Evolutionary conservation across 2,329 filamentous ascomycete genomes (phyloP).

Genomic region (Ophiosphaerella korrae): DNA sequence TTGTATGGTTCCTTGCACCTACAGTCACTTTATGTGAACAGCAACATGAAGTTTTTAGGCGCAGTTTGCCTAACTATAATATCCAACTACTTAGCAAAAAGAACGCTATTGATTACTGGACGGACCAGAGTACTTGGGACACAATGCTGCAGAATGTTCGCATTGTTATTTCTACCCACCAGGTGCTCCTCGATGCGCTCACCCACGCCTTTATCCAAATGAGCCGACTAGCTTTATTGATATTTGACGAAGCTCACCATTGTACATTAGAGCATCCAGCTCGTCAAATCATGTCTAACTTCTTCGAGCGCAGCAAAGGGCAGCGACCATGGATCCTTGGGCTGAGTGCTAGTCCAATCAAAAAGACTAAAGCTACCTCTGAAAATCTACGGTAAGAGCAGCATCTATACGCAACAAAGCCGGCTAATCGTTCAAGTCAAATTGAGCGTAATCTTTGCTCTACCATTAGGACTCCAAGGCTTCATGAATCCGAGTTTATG

Average conservation of each 20-base stretch:
- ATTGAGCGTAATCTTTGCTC: conserved; percentile 75
- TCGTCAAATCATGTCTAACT: conserved; percentile 72
- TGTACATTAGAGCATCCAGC: conserved; percentile 68
- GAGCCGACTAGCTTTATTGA: conserved; percentile 66
- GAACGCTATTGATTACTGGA: conserved; percentile 76
- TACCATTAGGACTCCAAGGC: conserved; percentile 69
- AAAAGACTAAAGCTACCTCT: conserved; percentile 60
- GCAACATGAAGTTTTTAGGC: conserved; percentile 45
- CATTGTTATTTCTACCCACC: conserved; percentile 79
- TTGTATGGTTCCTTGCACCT: conserved; percentile 55
- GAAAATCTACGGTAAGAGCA: conserved; percentile 53
- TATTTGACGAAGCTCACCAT: conserved; percentile 89
- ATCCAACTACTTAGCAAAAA: conserved; percentile 69
- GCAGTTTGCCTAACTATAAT: conserved; percentile 54
- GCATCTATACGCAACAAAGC: background rate
- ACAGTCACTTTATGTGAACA: conserved; percentile 54
- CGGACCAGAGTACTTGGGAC: conserved; percentile 69
- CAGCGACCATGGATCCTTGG: conserved; percentile 70
- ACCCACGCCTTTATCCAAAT: conserved; percentile 75
- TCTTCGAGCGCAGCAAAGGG: conserved; percentile 62
- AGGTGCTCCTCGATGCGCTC: conserved; percentile 75
- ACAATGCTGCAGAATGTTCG: conserved; percentile 66
- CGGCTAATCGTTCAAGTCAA: conserved; percentile 40
- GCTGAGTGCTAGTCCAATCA: conserved; percentile 78
- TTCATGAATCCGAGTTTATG: conserved; percentile 72